Percentiles rank a stretch among this genome's conserved stretches.
These are phyloP conservation scores for Chlorella sp. DNA, from an alignment of 139 green algal genomes.

Conservation along the genomic window DNA sequence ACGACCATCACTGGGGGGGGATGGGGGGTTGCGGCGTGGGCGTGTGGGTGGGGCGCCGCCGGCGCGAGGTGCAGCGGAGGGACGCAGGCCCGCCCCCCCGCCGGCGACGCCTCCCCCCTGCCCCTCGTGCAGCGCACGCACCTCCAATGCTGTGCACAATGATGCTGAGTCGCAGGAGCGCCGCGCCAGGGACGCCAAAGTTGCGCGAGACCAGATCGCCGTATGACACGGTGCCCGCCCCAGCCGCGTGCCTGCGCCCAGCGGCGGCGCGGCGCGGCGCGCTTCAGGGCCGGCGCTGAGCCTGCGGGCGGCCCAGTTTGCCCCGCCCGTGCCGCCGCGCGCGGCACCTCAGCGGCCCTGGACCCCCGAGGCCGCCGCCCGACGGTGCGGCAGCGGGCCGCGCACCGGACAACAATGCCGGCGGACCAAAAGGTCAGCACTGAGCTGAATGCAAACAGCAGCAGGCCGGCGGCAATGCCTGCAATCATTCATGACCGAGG, in stretches of 20 bases:
- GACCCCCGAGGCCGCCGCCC: too few relatives aligned
- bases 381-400: too few relatives aligned
- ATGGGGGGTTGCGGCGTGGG: neutral
- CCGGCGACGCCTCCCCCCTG: neutral
- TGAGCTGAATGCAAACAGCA: too few relatives aligned
- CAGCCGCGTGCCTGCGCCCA: slow-evolving; percentile 14
- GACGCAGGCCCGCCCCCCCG: neutral
- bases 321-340: too few relatives aligned
- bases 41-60: neutral
- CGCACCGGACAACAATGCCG: too few relatives aligned
- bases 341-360: too few relatives aligned
- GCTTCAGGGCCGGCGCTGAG: too few relatives aligned
- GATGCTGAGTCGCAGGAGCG: slow-evolving; percentile 29
- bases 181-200: slow-evolving; percentile 26
- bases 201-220: slow-evolving; percentile 14
- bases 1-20: slow-evolving; percentile 27
- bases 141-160: slow-evolving; percentile 30
- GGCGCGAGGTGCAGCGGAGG: neutral
- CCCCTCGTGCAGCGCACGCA: neutral
- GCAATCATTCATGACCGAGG: too few relatives aligned
- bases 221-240: slow-evolving; percentile 11
- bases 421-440: too few relatives aligned
- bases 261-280: too few relatives aligned
- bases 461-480: too few relatives aligned
- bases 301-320: too few relatives aligned